These are phyloP conservation scores for Penicillium sp. DNA, from an alignment of 2,329 filamentous ascomycete genomes.

Conservation along the genomic window DNA sequence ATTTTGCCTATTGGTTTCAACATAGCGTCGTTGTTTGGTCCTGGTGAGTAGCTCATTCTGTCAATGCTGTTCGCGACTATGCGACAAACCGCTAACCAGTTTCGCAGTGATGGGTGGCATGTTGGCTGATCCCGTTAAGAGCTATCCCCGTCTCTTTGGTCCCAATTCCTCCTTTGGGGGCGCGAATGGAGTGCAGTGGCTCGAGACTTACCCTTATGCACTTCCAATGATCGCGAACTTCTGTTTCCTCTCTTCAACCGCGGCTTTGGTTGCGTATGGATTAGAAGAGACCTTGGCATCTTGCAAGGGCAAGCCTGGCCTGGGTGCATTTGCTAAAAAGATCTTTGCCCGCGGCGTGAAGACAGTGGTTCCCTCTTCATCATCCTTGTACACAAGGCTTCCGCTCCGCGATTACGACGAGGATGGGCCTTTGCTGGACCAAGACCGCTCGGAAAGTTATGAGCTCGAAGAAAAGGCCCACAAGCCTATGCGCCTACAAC, in stretches of 20 bases:
- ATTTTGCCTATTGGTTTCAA: constrained; percentile 67
- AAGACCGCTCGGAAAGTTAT: constrained; percentile 34
- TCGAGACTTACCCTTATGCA: constrained; percentile 63
- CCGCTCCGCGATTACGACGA: constrained; percentile 38
- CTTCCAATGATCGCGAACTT: constrained; percentile 66
- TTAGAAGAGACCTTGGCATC: constrained; percentile 61
- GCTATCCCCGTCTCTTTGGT: constrained; percentile 62
- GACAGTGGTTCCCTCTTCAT: constrained; percentile 28
- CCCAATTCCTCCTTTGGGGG: constrained; percentile 57
- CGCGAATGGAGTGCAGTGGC: constrained; percentile 57
- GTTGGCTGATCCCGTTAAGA: constrained; percentile 63
- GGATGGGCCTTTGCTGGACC: constrained; percentile 33
- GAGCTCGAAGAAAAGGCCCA: constrained; percentile 38
- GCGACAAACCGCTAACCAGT: constrained; percentile 32
- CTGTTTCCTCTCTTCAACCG: constrained; percentile 55
- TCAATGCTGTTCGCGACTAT: constrained; percentile 39
- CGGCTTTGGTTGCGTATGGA: constrained; percentile 57
- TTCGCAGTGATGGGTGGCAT: constrained; percentile 60
- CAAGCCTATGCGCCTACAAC: constrained; percentile 38
- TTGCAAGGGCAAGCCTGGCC: constrained; percentile 48
- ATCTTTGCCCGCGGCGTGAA: constrained; percentile 28
- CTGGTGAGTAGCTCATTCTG: constrained; percentile 35
- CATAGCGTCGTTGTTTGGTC: constrained; percentile 55
- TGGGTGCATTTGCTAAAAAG: constrained; percentile 36
- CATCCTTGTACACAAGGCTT: constrained; percentile 33